Conservation (phyloP, 208 protist genomes). For the Acanthamoeba rhysodes region DNA sequence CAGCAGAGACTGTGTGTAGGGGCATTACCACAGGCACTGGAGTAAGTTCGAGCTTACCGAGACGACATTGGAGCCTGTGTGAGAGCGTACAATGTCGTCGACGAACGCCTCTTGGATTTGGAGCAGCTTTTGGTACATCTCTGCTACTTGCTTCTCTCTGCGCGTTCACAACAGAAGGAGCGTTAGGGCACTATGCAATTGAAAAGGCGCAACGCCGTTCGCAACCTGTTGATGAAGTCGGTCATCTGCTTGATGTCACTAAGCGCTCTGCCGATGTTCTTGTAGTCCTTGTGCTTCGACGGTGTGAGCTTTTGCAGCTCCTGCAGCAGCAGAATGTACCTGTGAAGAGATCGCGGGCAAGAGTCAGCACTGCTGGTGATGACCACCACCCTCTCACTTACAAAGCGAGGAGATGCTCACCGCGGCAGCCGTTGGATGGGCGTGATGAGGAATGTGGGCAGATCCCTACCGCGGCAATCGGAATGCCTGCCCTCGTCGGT, state of each 20-base stretch:
- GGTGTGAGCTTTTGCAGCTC: conserved; percentile 49
- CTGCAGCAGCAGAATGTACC: conserved; percentile 53
- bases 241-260: conserved; percentile 62
- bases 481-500: neutral
- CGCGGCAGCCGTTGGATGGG: conserved; percentile 48
- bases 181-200: too few relatives aligned
- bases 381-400: too few relatives aligned
- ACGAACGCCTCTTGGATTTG: conserved; percentile 39
- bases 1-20: neutral
- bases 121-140: conserved; percentile 33
- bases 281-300: conserved; percentile 61
- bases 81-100: conserved; percentile 7
- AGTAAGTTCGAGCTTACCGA: neutral
- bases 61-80: neutral
- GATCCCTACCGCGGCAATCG: conserved; percentile 11
- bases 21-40: neutral
- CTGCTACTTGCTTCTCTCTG: conserved; percentile 19
- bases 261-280: conserved; percentile 16
- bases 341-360: neutral
- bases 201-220: too few relatives aligned
- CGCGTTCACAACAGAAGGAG: too few relatives aligned
- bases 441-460: conserved; percentile 46
- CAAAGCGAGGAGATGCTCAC: neutral
- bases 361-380: too few relatives aligned
- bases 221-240: conserved; percentile 36